Evolutionary conservation across 2,329 filamentous ascomycete genomes (phyloP), one percentile per base, ranked within the genome.

Genomic region (Talaromyces verruculosus): DNA sequence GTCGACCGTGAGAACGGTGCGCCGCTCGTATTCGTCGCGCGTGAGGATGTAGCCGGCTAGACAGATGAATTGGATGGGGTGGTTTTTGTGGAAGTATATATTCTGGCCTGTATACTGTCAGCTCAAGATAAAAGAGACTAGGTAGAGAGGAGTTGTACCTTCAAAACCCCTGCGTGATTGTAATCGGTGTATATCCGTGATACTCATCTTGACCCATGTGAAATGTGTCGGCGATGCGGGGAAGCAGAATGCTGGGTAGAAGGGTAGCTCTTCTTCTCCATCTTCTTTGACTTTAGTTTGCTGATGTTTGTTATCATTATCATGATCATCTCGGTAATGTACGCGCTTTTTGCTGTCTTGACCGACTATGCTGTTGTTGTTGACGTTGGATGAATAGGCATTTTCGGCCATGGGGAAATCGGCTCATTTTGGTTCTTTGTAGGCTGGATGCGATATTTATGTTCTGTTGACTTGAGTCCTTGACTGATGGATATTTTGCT

Each of bases 1-100:
- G 73, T 89, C 87, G 11, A 89, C 69, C 0, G 82, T 84, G 43
- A 89, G 77, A 51, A 87, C 75, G 39, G 76, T 80, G 64, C 81
- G 82, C 30, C 84, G 81, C 2, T 83, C 80, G 63, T 86, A 79
- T 63, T 87, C 85, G 43, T 84, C 80, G 63, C 85, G 76, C 64
- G 85, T 84, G 64, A 93, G 88, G 25, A 94, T 84, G 8, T 92
- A 77, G 35, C 91, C 91, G 7, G 88, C 84, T 37, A 93, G 77
- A 68, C 89, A 88, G 63, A 91, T 85, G 86, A 89, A 93, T 83
- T 88, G 87, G 71, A 94, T 87, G 0, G 91, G 91, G 70, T 93
- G 87, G 75, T 93, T 93, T 60, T 83, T 77, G 78, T 88, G 84
- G 76, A 93, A 92, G 76, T 84, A 86, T 45, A 87, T 77, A 59